Base-by-base conservation (phyloP, 2,329 filamentous ascomycete genomes). In the Rhytidhysteron rufulum region DNA sequence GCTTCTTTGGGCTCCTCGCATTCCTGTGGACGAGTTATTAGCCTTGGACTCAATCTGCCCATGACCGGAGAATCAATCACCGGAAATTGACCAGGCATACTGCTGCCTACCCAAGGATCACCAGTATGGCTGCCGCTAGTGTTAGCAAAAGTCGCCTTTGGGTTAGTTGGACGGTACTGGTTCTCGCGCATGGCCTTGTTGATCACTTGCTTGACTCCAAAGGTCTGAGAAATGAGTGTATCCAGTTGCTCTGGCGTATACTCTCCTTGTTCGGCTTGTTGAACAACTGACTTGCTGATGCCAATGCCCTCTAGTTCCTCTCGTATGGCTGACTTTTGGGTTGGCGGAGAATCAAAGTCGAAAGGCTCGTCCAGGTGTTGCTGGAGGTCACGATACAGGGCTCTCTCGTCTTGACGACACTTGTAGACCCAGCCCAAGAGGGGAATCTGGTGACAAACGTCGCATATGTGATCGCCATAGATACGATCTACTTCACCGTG, bases 371-470 rank as follows among this genome's bases (percentile, higher is more conserved):
- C n/a, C n/a, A n/a, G n/a, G n/a, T n/a, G n/a, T n/a, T 27, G 24
- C 7, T 27, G 24, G 24, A 27, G 13, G 7, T 27, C 7, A 8
- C 24, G 13, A 27, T 27, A 7, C 24, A 27, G n/a, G n/a, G n/a
- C n/a, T 27, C 24, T 27, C 16, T 68, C 68, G 51, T 89, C 85
- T 57, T 86, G 79, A 10, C 74, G 77, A 62, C 88, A 93, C 43
- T 76, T 72, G 61, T 87, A 93, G 17, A 93, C 66, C 78, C 84
- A 93, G 19, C 85, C 85, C 39, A 83, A 71, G 13, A 72, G 65
- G 0, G 83, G 77, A 1, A 63, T 61, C 30, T 67, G 65, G 29
- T 68, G 67, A 53, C 87, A 93, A 18, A 72, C 56, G 6, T 73
- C 65, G 64, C 87, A 93, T 15, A 60, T 55, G 20, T 71, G 58